A percentile compares a stretch with the other conserved stretches of the same genome.
These are phyloP conservation scores for Hypoxylon crocopeplum DNA, from an alignment of 495 filamentous ascomycete species.

Conservation along the genomic window DNA sequence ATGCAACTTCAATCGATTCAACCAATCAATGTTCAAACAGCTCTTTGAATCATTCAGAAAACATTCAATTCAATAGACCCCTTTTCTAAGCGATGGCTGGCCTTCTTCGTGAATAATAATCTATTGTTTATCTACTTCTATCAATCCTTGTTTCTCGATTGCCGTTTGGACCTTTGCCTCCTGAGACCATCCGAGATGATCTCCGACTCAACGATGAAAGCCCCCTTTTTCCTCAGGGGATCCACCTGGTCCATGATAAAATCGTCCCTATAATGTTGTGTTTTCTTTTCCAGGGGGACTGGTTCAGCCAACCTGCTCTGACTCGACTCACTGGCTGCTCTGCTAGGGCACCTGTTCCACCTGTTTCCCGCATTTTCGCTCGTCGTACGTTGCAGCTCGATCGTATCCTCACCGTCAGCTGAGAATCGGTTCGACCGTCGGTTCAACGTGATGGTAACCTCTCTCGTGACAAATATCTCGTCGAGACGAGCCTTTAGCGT, in stretches of 20 bases:
- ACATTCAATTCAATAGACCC: too few species aligned
- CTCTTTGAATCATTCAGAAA: too few species aligned
- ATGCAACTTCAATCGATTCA: too few species aligned
- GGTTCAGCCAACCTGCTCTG: conserved; percentile 21
- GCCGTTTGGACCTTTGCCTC: conserved; percentile 17
- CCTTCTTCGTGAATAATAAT: too few species aligned
- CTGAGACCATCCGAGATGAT: conserved; percentile 14
- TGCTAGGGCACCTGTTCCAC: conserved; percentile 28
- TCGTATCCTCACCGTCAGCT: conserved; percentile 15
- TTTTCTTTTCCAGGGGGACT: conserved; percentile 13
- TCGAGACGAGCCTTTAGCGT: conserved; percentile 27
- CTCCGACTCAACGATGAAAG: conserved; percentile 24
- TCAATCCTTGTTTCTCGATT: conserved; percentile 3
- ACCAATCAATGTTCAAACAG: too few species aligned
- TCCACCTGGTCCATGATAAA: conserved; percentile 29
- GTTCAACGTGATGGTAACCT: conserved; percentile 32
- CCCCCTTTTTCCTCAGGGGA: conserved; percentile 18
- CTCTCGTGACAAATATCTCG: conserved; percentile 46
- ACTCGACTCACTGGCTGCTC: conserved; percentile 29
- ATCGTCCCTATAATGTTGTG: conserved; percentile 29
- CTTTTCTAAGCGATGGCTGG: too few species aligned
- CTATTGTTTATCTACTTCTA: too few species aligned
- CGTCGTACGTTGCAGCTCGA: conserved; percentile 19
- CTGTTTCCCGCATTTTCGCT: conserved; percentile 15
- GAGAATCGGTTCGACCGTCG: conserved; percentile 19